A percentile compares a stretch with the other conserved stretches of the same genome.
These are phyloP conservation scores for Dryadomyces quercus-mongolicae DNA, from an alignment of 2,329 filamentous ascomycete species.

Conservation along the genomic window DNA sequence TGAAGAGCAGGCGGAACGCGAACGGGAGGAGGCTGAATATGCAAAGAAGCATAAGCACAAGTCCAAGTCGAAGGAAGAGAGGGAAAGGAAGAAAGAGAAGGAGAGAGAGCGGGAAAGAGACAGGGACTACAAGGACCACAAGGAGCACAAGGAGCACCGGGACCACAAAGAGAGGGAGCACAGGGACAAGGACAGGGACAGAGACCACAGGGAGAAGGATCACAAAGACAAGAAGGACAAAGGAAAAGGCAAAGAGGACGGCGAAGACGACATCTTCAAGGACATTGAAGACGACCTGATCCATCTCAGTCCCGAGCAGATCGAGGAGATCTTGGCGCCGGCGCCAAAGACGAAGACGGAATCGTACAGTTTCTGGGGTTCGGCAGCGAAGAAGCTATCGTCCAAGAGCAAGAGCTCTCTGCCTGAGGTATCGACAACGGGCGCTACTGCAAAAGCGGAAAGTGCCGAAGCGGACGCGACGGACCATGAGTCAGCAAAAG, in stretches of 20 bases:
- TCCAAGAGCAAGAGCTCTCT: conserved; percentile 25
- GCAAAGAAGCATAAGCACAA: conserved; percentile 26
- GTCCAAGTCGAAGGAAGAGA: conserved; percentile 13
- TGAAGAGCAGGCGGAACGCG: conserved; percentile 19
- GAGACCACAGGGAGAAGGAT: conserved; percentile 12
- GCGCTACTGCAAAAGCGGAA: conserved; percentile 2
- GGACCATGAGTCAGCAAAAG: conserved; percentile 8
- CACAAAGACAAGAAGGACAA: conserved; percentile 11
- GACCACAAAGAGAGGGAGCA: conserved; percentile 5
- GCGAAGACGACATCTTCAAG: conserved; percentile 19
- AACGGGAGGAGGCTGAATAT: conserved; percentile 20
- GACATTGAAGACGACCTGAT: conserved; percentile 16
- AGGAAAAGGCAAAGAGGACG: conserved; percentile 14
- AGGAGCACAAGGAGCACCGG: conserved; percentile 7
- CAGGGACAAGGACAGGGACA: conserved; percentile 15
- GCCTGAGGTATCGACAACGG: conserved; percentile 6
- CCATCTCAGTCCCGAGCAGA: conserved; percentile 28
- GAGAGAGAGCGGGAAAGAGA: conserved; percentile 3
- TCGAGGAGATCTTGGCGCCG: conserved; percentile 27
- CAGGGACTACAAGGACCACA: not conserved
- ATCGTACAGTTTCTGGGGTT: conserved; percentile 46
- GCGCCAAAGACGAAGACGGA: conserved; percentile 24
- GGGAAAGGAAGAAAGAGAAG: conserved; percentile 5
- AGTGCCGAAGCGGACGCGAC: not conserved
- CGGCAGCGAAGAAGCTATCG: conserved; percentile 28